phyloP scores from a whole-genome alignment of 2,329 filamentous ascomycete species.

The Westerdykella ornata region DNA sequence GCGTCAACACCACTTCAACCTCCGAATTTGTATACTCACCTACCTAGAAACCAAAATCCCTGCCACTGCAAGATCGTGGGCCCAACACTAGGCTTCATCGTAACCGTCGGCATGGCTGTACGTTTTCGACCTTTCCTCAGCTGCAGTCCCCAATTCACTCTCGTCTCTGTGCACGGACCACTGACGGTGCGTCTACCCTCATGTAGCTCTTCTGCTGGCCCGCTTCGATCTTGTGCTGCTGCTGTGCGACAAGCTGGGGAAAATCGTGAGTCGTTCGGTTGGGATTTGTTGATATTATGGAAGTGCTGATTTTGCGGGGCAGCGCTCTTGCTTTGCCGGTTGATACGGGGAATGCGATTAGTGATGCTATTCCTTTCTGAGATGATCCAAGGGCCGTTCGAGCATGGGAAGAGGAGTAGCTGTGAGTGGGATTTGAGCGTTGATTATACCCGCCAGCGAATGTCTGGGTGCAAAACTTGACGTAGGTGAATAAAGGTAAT shows the following conservation, averaged over 20 bases:
- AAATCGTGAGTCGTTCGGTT: conserved; percentile 42
- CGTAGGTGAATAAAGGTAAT: too few species aligned
- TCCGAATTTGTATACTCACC: conserved; percentile 5
- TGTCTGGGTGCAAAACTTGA: too few species aligned
- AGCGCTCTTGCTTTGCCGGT: conserved; percentile 50
- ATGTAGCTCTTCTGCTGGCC: conserved; percentile 50
- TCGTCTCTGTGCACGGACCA: conserved; percentile 3
- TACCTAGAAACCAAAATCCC: conserved; percentile 48
- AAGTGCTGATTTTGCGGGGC: conserved; percentile 11
- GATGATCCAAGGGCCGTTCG: background rate
- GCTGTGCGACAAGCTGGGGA: conserved; percentile 49
- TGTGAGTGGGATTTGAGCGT: too few species aligned
- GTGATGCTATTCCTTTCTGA: conserved; percentile 46
- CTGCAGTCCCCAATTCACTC: background rate
- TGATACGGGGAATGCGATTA: conserved; percentile 47
- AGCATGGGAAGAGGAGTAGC: too few species aligned
- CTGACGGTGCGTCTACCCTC: conserved; percentile 4
- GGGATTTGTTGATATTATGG: background rate
- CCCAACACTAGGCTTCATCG: conserved; percentile 48
- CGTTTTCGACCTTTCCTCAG: conserved; percentile 16
- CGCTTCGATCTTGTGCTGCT: conserved; percentile 51
- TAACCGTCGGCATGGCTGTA: conserved; percentile 47
- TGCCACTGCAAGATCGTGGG: conserved; percentile 53
- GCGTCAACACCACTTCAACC: conserved; percentile 5
- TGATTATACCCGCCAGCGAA: too few species aligned